Conservation (phyloP, 192 early-diverging fungal genomes). For the Pilobolus umbonatus region DNA sequence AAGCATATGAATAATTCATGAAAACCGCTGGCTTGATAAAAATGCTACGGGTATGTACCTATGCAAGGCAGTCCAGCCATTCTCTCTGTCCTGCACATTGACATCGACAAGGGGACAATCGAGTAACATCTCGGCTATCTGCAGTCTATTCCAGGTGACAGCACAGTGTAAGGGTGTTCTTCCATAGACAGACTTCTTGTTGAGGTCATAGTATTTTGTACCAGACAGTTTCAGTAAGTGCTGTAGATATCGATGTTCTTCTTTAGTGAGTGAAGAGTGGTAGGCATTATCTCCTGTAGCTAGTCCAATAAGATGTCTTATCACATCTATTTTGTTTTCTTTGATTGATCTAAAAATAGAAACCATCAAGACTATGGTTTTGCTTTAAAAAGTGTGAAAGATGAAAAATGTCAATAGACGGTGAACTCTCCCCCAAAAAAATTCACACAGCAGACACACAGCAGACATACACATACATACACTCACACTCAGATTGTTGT, state of each 20-base stretch:
- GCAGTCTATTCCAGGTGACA: slow-evolving; percentile 31
- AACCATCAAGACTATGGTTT: neutral
- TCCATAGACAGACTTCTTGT: slow-evolving; percentile 33
- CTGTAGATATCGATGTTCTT: slow-evolving; percentile 16
- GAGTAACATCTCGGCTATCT: slow-evolving; percentile 31
- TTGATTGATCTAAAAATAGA: slow-evolving; percentile 34
- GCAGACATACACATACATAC: too few species aligned
- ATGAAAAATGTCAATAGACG: too few species aligned
- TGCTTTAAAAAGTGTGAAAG: neutral
- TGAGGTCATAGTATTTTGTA: slow-evolving; percentile 33
- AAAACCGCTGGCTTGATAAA: neutral
- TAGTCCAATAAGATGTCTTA: slow-evolving; percentile 21
- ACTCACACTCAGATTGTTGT: too few species aligned
- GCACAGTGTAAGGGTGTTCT: slow-evolving; percentile 44
- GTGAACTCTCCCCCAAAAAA: too few species aligned
- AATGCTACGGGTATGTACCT: slow-evolving; percentile 35
- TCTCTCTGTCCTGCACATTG: slow-evolving; percentile 60
- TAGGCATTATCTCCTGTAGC: slow-evolving; percentile 12
- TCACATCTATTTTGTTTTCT: slow-evolving; percentile 32
- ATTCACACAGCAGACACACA: too few species aligned
- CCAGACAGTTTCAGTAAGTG: slow-evolving; percentile 1
- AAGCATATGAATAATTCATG: neutral
- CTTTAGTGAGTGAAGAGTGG: slow-evolving; percentile 7
- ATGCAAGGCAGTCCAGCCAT: slow-evolving; percentile 69
- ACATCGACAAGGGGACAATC: slow-evolving; percentile 44